Evolutionary conservation across 371 early-diverging fungal species (phyloP).

Genomic region (Mucor indicus): DNA sequence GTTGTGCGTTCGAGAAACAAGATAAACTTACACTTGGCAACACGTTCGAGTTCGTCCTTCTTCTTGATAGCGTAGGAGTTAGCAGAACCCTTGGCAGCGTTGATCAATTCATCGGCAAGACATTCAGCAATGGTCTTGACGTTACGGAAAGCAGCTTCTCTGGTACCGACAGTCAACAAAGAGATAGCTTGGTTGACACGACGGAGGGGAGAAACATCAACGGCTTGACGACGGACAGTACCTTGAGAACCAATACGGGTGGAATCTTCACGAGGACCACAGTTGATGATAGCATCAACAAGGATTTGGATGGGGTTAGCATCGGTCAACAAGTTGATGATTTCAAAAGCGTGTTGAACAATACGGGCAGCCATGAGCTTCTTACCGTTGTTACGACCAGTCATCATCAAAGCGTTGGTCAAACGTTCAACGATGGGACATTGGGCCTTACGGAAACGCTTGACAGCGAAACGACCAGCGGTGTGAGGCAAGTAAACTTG

Average conservation of each 20-base stretch:
- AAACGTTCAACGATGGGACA: slow-evolving; percentile 99
- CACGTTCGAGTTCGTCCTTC: slow-evolving; percentile 98
- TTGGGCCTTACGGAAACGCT: slow-evolving; percentile 98
- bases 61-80: slow-evolving; percentile 99
- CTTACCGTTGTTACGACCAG: slow-evolving; percentile 99
- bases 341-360: slow-evolving; percentile 99
- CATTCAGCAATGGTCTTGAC: slow-evolving; percentile 71
- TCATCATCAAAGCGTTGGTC: slow-evolving; percentile 99
- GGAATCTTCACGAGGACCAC: slow-evolving; percentile 99
- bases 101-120: slow-evolving; percentile 99
- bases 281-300: slow-evolving; percentile 99
- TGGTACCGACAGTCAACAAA: slow-evolving; percentile 94
- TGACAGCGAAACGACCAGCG: slow-evolving; percentile 96
- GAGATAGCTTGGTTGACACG: slow-evolving; percentile 98
- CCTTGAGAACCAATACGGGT: slow-evolving; percentile 99
- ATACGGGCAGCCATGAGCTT: slow-evolving; percentile 99
- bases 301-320: slow-evolving; percentile 99
- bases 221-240: slow-evolving; percentile 99
- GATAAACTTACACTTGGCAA: slow-evolving; percentile 52
- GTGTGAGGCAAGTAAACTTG: slow-evolving; percentile 98
- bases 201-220: slow-evolving; percentile 99
- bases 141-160: slow-evolving; percentile 35
- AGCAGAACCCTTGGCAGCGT: slow-evolving; percentile 98
- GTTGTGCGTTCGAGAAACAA: no score
- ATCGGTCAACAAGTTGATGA: slow-evolving; percentile 98